Base-by-base conservation (phyloP, 805 yeast genomes). In the Barnettozyma californica region DNA sequence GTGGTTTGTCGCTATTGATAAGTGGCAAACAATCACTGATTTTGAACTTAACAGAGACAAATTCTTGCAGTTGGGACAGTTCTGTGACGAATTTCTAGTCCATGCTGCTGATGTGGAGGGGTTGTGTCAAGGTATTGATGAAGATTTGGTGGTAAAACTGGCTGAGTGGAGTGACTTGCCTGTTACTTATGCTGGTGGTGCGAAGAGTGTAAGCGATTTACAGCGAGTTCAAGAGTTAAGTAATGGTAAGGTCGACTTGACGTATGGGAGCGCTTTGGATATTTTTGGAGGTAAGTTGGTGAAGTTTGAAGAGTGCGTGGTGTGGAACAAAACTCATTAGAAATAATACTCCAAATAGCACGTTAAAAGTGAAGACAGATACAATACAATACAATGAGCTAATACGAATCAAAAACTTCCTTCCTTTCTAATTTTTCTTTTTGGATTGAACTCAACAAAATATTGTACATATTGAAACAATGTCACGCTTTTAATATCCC, bases 101-200 rank as follows among this genome's bases (percentile, higher is more conserved):
- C 99, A 94, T 68, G 99, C 99, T 3, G 99, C 99, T 0, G 99
- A 94, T 66, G 98, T 94, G 3, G 99, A 94, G 67, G 99, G 99
- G 0, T 73, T 94, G 16, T 94, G 99, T 64, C 77, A 80, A 38
- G 99, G 99, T 1, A 87, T 94, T 31, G 99, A 94, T 61, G 82
- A 83, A 61, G 77, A 81, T 16, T 70, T 94, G 39, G 97, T 94
- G 5, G 49, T 51, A 25, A 76, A 76, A 48, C 69, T 94, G 37
- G 89, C 89, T 20, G 80, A 83, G 55, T 94, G 98, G 98, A 75
- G 81, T 23, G 78, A 75, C 25, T 73, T 87, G 2, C 90, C 86
- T 31, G 80, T 88, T 5, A 96, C 92, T 2, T 94, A 94, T 65
- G 99, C 99, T 27, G 99, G 99, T 13, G 99, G 99, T 4, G 99